These are phyloP conservation scores for Ramularia endophylla DNA, from an alignment of 2,329 filamentous ascomycete genomes.

Conservation along the genomic window DNA sequence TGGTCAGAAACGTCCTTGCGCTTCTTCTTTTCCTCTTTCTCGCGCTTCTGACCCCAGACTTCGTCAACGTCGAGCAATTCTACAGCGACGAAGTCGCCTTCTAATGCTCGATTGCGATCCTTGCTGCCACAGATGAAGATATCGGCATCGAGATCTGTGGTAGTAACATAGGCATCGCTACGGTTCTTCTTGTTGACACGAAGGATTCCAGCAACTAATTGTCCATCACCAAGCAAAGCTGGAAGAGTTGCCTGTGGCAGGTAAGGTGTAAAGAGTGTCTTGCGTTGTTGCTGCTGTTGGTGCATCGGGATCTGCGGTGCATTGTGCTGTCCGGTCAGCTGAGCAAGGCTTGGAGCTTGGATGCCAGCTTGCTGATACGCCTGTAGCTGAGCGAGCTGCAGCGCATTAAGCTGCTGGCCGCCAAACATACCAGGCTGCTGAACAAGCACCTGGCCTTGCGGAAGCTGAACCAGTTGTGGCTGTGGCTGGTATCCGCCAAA, in stretches of 20 bases:
- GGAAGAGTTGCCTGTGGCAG: conserved; percentile 90
- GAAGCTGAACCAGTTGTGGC: conserved; percentile 79
- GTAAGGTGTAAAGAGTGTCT: conserved; percentile 97
- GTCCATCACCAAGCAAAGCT: conserved; percentile 81
- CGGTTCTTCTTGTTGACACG: conserved; percentile 99
- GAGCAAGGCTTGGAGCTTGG: conserved; percentile 40
- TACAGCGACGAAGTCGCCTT: conserved; percentile 91
- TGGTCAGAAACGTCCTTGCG: conserved; percentile 97
- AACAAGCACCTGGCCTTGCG: conserved; percentile 75
- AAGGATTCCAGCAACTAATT: conserved; percentile 92
- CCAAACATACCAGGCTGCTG: conserved; percentile 73
- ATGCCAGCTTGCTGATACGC: conserved; percentile 85
- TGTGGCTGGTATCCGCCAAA: conserved; percentile 78
- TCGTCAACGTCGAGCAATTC: conserved; percentile 97
- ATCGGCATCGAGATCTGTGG: conserved; percentile 89
- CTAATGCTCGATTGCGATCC: conserved; percentile 92
- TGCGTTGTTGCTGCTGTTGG: conserved; percentile 85
- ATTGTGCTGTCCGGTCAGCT: conserved; percentile 40
- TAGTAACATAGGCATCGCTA: conserved; percentile 96
- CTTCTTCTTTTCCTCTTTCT: conserved; percentile 99
- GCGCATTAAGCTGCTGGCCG: conserved; percentile 77
- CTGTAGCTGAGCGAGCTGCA: conserved; percentile 86
- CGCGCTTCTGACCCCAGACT: conserved; percentile 96
- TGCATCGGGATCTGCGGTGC: conserved; percentile 40
- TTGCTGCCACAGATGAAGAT: conserved; percentile 99